These are phyloP conservation scores for Schizosaccharomyces lindneri DNA, from an alignment of 805 yeast genomes.

Conservation along the genomic window DNA sequence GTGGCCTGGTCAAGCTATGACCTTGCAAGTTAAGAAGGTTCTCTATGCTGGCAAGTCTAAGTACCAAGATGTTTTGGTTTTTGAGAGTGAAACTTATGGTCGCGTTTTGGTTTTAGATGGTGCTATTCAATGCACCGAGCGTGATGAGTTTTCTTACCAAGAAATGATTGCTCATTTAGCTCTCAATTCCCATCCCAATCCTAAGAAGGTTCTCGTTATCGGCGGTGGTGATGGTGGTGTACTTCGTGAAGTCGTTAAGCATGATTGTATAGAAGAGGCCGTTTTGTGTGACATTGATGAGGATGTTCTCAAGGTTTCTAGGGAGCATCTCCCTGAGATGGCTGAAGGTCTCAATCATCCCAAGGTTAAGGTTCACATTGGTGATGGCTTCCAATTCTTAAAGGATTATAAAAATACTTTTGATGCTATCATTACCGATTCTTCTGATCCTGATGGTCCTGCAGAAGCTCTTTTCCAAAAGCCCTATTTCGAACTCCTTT, in stretches of 20 bases:
- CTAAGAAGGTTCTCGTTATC: constrained; percentile 75
- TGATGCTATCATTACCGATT: constrained; percentile 90
- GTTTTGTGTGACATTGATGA: constrained; percentile 88
- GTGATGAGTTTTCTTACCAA: constrained; percentile 93
- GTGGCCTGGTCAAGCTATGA: constrained; percentile 99
- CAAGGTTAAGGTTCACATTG: constrained; percentile 70
- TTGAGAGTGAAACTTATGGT: constrained; percentile 82
- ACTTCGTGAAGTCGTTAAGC: constrained; percentile 79
- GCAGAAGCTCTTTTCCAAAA: constrained; percentile 84
- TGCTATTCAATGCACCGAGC: constrained; percentile 85
- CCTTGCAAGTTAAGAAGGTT: constrained; percentile 63
- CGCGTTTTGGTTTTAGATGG: constrained; percentile 86
- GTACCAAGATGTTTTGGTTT: constrained; percentile 83
- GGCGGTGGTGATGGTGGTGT: constrained; percentile 99
- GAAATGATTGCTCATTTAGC: constrained; percentile 95
- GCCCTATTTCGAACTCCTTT: constrained; percentile 64
- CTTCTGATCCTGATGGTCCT: constrained; percentile 97
- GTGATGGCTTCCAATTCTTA: constrained; percentile 93
- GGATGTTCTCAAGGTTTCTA: constrained; percentile 38
- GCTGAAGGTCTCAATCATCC: constrained; percentile 65
- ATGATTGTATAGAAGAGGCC: constrained; percentile 64
- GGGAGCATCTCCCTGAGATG: constrained; percentile 71
- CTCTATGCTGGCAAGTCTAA: constrained; percentile 64
- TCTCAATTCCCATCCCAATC: constrained; percentile 77
- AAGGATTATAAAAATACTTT: constrained; percentile 61